Evolutionary conservation across 2,329 filamentous ascomycete species (phyloP), one percentile per base, ranked within the genome.

Genomic region (Calonectria pseudoreteaudii): DNA sequence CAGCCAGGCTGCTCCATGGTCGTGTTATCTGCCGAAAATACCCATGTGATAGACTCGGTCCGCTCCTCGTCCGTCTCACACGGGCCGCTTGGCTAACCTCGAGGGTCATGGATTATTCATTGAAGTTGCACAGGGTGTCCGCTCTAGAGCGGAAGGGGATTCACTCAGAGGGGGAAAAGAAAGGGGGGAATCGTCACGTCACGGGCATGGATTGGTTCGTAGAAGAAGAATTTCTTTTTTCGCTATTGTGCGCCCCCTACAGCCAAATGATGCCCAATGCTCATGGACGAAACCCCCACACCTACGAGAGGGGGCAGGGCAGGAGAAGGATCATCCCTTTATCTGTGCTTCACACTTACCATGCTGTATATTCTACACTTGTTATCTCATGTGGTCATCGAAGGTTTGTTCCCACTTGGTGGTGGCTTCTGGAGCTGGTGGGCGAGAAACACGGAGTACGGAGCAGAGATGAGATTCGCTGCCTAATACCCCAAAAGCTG

Each of bases 11-110:
- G 30, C 30, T 31, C 62, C 28, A 44, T 62, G n/a, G 31, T 67
- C 41, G 69, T 67, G 31, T 38, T 6, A 7, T 36, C 34, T 60
- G n/a, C 34, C 31, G 31, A 30, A n/a, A 44, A 47, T 30, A 31
- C 36, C 36, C 68, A 65, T 70, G 68, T 70, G 60, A 70, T 70
- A 10, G 31, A 60, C 14, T 28, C 49, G 36, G 38, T 30, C 68
- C 60, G 50, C 49, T 62, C 68, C 60, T 66, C 36, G n/a, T 16
- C 41, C 23, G 56, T 64, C 56, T 64, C 67, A 69, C 34, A 36
- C 56, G 31, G 69, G 28, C 30, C 52, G 62, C 28, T n/a, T 52
- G 26, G n/a, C n/a, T 47, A 64, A 36, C 30, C 30, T 50, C 20
- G 36, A 66, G 38, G 36, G 23, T 50, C 36, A 50, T 60, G 47